Evolutionary conservation across 306 rosid species (phyloP), one percentile per base, ranked within the genome.

Genomic region (Arachis hypogaea): DNA sequence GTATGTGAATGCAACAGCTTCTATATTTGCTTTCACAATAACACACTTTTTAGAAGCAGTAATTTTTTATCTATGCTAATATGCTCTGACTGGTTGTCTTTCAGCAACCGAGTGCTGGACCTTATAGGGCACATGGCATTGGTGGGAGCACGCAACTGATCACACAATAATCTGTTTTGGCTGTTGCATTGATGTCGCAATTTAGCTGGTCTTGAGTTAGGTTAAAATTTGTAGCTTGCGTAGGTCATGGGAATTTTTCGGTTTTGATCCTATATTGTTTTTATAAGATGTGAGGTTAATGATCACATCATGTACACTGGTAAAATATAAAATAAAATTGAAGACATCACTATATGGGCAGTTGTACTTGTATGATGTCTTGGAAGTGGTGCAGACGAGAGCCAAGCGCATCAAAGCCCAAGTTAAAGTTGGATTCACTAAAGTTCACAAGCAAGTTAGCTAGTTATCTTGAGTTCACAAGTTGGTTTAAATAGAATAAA

Each of bases 101-200:
- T 64, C 93, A 95, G 99, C 86, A 90, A 77, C 82, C 93, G 99
- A 38, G 99, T 95, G 63, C 82, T 95, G 90, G 99, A 95, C 83
- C 99, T 95, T 44, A 83, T 95, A 49, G 96, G 85, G 82, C 99
- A 95, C 89, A 95, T 95, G 95, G 89, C 98, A 9, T 68, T 95
- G 85, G 93, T 92, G 70, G 96, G 86, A 67, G 90, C 96, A 4
- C 75, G 29, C 30, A 66, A 77, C 76, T 91, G 81, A 81, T 70
- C 46, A 11, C 68, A 62, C 4, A 33, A 33, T 33, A 29, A 9
- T 5, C 29, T 74, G 16, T 7, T 38, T 47, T 46, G 33, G 7
- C 7, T 76, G 11, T 22, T 75, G 74, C 59, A 67, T 55, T 65
- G 56, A 55, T 84, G 66, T 73, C 33, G 68, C 81, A 50, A 63